Conservation (phyloP, 352 stramenopile species). For the Globisporangium lucens region DNA sequence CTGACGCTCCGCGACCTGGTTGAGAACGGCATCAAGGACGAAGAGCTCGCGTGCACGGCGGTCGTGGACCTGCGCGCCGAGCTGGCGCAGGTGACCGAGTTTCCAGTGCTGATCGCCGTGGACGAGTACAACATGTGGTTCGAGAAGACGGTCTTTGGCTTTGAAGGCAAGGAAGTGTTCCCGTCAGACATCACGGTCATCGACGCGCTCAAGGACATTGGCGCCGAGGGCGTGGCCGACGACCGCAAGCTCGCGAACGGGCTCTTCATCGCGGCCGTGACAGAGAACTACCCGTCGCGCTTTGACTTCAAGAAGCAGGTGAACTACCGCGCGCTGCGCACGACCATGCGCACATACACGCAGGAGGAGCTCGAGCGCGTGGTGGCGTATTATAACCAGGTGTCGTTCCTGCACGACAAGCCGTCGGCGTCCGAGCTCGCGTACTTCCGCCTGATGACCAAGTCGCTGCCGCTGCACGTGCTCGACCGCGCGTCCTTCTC, state of each 20-base stretch:
- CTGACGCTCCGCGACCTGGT: constrained; percentile 80
- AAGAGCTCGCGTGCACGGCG: constrained; percentile 75
- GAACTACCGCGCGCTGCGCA: constrained; percentile 69
- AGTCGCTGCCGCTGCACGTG: constrained; percentile 72
- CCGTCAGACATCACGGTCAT: constrained; percentile 82
- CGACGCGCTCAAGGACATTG: constrained; percentile 69
- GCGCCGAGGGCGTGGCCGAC: constrained; percentile 50
- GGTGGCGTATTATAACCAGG: constrained; percentile 85
- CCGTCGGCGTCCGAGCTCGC: constrained; percentile 65
- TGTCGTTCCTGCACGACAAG: constrained; percentile 45
- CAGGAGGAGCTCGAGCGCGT: constrained; percentile 69
- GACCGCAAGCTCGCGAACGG: constrained; percentile 74
- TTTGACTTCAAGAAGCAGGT: constrained; percentile 81
- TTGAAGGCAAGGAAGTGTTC: constrained; percentile 72
- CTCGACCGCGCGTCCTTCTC: constrained; percentile 83
- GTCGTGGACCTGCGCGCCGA: constrained; percentile 80
- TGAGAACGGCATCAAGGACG: constrained; percentile 74
- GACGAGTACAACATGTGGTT: constrained; percentile 91
- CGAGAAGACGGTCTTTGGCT: constrained; percentile 82
- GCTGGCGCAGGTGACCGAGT: constrained; percentile 76
- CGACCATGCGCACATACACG: constrained; percentile 77
- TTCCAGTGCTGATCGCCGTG: constrained; percentile 81
- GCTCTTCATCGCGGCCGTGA: constrained; percentile 76
- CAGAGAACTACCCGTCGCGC: constrained; percentile 81
- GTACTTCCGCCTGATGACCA: constrained; percentile 87